Evolutionary conservation across 768 basidiomycete species (phyloP), one percentile per base, ranked within the genome.

Genomic region (Phlebiopsis flavidoalba): DNA sequence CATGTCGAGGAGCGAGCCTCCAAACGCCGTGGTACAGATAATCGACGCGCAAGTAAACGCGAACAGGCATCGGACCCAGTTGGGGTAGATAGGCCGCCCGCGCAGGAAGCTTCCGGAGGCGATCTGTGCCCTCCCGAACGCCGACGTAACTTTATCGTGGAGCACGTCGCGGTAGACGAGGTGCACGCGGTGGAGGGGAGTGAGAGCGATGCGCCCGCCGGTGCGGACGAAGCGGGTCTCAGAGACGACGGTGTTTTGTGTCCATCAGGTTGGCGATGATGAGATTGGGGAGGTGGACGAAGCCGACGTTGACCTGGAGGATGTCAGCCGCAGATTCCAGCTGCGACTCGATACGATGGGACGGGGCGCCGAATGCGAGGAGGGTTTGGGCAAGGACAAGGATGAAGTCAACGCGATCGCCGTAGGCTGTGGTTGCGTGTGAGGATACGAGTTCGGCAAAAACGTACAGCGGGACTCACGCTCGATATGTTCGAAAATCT

Each of bases 301-400:
- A 93, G 68, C 81, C 86, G 58, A 90, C 89, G 65, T 88, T 82
- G 63, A 92, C 81, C 35, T 89, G 85, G 15, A 97, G 82, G 59
- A 92, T 88, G 11, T 81, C 76, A 6, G 93, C 88, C 2, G 92
- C 93, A 4, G 90, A 84, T 60, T 80, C 79, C 45, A 98, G 82
- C 71, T 95, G 94, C 0, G 91, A 87, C 74, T 96, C 93, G 63
- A 95, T 88, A 19, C 95, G 83, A 72, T 97, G 95, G 21, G 93
- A 93, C 1, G 94, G 94, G n/a, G 94, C 91, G 19, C 95, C 95
- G 71, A 91, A 95, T n/a, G 86, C 81, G 70, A 98, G 83, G 60
- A 98, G 80, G 11, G 91, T 91, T 70, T 92, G 89, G 2, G 93
- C 91, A 24, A 97, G 82, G 69, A 87, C 88, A 66, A 95, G 76